phyloP scores from a whole-genome alignment of 352 stramenopile genomes.

The Globisporangium recalcitrans region DNA sequence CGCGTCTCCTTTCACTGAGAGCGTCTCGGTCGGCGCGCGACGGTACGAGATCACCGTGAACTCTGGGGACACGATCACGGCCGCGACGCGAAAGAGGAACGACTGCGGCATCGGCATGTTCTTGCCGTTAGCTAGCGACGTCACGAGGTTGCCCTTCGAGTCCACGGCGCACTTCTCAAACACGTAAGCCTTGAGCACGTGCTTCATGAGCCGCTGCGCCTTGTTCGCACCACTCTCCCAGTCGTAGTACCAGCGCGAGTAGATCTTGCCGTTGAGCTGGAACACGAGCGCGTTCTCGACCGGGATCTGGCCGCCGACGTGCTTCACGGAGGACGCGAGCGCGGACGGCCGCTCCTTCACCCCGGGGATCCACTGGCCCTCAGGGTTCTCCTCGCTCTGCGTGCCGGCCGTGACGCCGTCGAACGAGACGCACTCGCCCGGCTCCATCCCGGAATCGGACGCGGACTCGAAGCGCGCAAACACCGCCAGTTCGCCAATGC shows the following conservation, averaged over 20 bases:
- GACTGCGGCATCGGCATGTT: conserved; percentile 18
- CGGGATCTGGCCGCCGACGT: not conserved
- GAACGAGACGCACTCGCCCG: conserved; percentile 44
- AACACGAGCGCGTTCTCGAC: conserved; percentile 25
- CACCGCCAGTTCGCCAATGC: conserved; percentile 20
- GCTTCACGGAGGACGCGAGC: conserved; percentile 17
- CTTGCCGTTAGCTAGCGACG: conserved; percentile 11
- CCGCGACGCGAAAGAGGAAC: conserved; percentile 37
- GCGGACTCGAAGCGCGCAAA: conserved; percentile 34
- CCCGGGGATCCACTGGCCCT: conserved; percentile 53
- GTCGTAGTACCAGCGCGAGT: conserved; percentile 45
- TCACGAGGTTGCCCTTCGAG: conserved; percentile 28
- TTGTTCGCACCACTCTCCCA: conserved; percentile 43
- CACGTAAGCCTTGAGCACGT: conserved; percentile 43
- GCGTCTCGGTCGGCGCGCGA: conserved; percentile 34
- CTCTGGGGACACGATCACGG: conserved; percentile 47
- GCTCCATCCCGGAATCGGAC: conserved; percentile 22
- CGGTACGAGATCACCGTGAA: conserved; percentile 75
- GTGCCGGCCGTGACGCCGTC: conserved; percentile 26
- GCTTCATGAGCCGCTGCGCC: conserved; percentile 36
- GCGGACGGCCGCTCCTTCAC: conserved; percentile 36
- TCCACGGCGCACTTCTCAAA: conserved; percentile 36
- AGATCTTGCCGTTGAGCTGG: conserved; percentile 35
- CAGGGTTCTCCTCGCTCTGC: conserved; percentile 54
- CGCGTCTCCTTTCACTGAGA: conserved; percentile 1